Conservation (phyloP, 2,329 filamentous ascomycete genomes). For the Metarhizium guizhouense region DNA sequence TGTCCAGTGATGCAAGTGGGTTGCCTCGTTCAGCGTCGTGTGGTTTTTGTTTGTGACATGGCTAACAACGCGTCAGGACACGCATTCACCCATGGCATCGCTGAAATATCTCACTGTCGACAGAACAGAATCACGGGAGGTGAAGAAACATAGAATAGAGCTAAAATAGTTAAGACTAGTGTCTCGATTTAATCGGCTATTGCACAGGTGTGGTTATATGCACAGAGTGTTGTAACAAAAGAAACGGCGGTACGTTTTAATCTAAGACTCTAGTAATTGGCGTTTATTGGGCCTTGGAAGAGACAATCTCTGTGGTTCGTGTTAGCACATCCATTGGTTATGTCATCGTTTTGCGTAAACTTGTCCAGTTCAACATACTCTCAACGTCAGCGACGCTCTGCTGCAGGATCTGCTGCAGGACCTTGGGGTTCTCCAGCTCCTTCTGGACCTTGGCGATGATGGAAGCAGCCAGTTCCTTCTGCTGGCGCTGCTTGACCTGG, state of each 20-base stretch:
- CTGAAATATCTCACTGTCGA: not conserved
- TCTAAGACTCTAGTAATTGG: slow-evolving; percentile 24
- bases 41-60: too few relatives aligned
- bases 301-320: slow-evolving; percentile 44
- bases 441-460: slow-evolving; percentile 98
- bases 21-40: too few relatives aligned
- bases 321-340: slow-evolving; percentile 22
- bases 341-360: not conserved
- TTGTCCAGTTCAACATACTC: slow-evolving; percentile 46
- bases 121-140: not conserved
- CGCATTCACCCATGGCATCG: too few relatives aligned
- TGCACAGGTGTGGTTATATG: slow-evolving; percentile 52
- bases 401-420: slow-evolving; percentile 93
- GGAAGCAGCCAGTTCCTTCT: slow-evolving; percentile 85
- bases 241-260: slow-evolving; percentile 30
- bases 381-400: slow-evolving; percentile 95
- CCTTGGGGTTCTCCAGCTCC: slow-evolving; percentile 97
- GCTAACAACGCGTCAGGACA: too few relatives aligned
- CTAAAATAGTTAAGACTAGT: slow-evolving; percentile 5
- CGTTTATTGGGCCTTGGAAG: slow-evolving; percentile 55
- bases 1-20: too few relatives aligned
- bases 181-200: slow-evolving; percentile 37
- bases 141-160: not conserved
- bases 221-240: slow-evolving; percentile 45
- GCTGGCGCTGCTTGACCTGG: slow-evolving; percentile 98